These are phyloP conservation scores for Globisporangium paddicum DNA, from an alignment of 352 stramenopile genomes.

Conservation along the genomic window DNA sequence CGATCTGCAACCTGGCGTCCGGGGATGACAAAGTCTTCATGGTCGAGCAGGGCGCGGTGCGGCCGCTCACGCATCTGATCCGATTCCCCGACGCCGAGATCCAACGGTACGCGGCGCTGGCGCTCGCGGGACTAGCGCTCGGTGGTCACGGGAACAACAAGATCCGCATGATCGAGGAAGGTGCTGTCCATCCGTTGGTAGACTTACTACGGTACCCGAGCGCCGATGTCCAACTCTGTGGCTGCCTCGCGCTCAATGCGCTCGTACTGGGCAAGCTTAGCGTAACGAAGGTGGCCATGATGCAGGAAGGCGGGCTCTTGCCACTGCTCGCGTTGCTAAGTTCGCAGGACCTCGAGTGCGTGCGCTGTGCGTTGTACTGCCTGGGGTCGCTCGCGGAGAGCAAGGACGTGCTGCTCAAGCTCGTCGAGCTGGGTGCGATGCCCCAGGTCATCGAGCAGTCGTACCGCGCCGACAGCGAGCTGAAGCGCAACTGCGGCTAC, in stretches of 20 bases:
- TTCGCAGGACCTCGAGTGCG: constrained; percentile 86
- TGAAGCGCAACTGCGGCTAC: constrained; percentile 92
- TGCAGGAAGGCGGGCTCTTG: constrained; percentile 88
- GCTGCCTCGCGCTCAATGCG: constrained; percentile 90
- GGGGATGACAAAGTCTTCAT: constrained; percentile 86
- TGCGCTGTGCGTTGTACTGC: constrained; percentile 89
- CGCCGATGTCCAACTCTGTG: constrained; percentile 90
- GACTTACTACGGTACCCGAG: constrained; percentile 94
- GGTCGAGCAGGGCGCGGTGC: constrained; percentile 89
- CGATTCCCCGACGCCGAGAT: constrained; percentile 95
- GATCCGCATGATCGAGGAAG: constrained; percentile 89
- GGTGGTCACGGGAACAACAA: constrained; percentile 93
- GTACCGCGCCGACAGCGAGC: constrained; percentile 86
- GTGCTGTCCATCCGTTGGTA: constrained; percentile 89
- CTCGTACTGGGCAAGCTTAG: constrained; percentile 83
- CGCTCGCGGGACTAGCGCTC: constrained; percentile 89
- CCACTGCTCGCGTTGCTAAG: constrained; percentile 86
- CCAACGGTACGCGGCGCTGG: constrained; percentile 92
- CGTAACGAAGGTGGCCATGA: constrained; percentile 86
- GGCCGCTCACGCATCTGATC: constrained; percentile 92
- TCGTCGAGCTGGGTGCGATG: constrained; percentile 88
- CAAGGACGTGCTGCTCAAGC: constrained; percentile 86
- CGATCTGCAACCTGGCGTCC: constrained; percentile 91
- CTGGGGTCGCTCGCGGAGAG: constrained; percentile 92
- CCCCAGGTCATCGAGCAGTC: constrained; percentile 78